Base-by-base conservation (phyloP, 306 rosid species). In the Pachyrhizus erosus region DNA sequence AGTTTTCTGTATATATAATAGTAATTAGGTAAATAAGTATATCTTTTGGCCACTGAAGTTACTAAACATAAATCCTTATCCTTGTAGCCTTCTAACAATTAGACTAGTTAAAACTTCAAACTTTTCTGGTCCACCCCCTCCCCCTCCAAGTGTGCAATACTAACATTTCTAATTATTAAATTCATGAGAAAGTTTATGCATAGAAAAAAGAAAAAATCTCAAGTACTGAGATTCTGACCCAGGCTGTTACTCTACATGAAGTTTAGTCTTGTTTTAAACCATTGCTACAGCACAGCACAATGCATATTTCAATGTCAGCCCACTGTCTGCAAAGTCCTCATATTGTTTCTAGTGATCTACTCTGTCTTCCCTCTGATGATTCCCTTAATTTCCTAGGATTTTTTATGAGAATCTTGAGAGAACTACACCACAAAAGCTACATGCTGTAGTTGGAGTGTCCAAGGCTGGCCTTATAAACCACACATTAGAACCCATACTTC, bases 1-100 rank as follows among this genome's bases (percentile, higher is more conserved):
- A 96, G 52, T 92, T 81, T 43, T 94, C 99, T 96, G 77, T 67
- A 75, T 46, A 71, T 72, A 77, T 79, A 20, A 76, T 37, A 37
- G 66, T 70, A 75, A 78, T 34, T 66, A 42, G 71, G 42, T 79
- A 60, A 75, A 75, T 37, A 46, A 68, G n/a, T 17, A 61, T 1
- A 31, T 18, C 26, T 17, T 62, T 7, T 69, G 21, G 42, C 65
- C 43, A 31, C 9, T 31, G 42, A 65, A 27, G 18, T 71, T 23
- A 54, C 17, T 24, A 66, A 67, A 52, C 24, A 70, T 66, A 23
- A 48, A 77, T 73, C 20, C 37, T 48, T 62, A 6, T 37, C 20
- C 54, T 45, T 23, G 4, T 12, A 60, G 46, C 69, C 10, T 52
- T n/a, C 26, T 18, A 29, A 58, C 34, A 75, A 40, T 65, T 42